Evolutionary conservation across 139 green algal genomes (phyloP).

Genomic region (Chlamydomonas sp.): DNA sequence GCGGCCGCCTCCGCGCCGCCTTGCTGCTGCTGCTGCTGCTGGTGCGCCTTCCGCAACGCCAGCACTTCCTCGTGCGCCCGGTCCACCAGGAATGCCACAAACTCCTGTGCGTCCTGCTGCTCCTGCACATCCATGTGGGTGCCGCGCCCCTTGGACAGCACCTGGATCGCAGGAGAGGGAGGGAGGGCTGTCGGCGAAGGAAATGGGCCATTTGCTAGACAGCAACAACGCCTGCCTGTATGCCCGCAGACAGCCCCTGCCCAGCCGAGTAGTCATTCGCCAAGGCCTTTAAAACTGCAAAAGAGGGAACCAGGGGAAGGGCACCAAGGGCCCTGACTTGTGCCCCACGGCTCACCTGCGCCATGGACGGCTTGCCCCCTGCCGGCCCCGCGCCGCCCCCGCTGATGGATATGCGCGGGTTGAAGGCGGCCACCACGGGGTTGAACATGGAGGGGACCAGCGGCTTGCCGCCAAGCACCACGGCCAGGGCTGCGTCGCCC

Average conservation of each 20-base stretch:
- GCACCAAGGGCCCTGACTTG: background rate
- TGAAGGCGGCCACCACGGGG: constrained; percentile 66
- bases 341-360: constrained; percentile 8
- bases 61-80: constrained; percentile 77
- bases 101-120: constrained; percentile 66
- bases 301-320: too few species aligned
- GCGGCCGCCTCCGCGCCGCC: background rate
- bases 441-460: constrained; percentile 75
- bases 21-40: background rate
- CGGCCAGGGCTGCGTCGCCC: background rate
- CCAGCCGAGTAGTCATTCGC: background rate
- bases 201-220: too few species aligned
- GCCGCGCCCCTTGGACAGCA: background rate
- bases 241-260: too few species aligned
- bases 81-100: constrained; percentile 82
- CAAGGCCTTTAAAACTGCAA: background rate
- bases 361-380: constrained; percentile 37
- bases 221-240: too few species aligned
- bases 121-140: background rate
- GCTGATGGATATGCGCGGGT: constrained; percentile 41
- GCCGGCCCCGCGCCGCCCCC: constrained; percentile 11
- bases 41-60: constrained; percentile 43
- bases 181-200: background rate
- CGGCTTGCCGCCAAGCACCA: constrained; percentile 59
- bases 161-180: constrained; percentile 3